Base-by-base conservation (phyloP, 2,329 filamentous ascomycete species). In the Graphiopsis chlorocephala region DNA sequence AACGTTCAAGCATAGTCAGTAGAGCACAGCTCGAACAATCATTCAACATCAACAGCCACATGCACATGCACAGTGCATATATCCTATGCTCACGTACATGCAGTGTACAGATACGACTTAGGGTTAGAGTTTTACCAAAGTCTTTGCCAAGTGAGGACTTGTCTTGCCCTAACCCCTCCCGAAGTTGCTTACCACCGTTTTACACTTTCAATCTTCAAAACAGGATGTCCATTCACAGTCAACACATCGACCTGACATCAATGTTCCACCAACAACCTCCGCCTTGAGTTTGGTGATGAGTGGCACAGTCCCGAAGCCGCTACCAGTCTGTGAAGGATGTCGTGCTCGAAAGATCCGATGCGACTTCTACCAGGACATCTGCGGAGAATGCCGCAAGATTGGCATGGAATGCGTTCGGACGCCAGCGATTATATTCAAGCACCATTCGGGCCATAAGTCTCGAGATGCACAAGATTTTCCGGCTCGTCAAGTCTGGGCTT, bases 341-440 rank as follows among this genome's bases (percentile, higher is more conserved):
- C 62, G 67, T 47, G 56, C 65, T 23, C 64, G 67, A n/a, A 64
- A 69, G 29, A 47, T 65, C 29, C 65, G 52, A 58, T 69, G 67
- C 48, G 67, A 69, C 38, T 52, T 56, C 31, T 61, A 60, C 38
- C 56, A 63, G 26, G 52, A 56, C 14, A 33, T 52, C 23, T 69
- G 67, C 52, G 53, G 63, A 33, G 57, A 69, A 45, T 69, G 67
- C 63, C 53, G 23, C 10, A 60, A 48, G 17, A 53, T 63, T 20
- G 66, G 64, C 10, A 61, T 69, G 26, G 64, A 68, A 20, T 69
- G 67, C 38, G 48, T 68, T 15, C 64, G 67, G 11, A 59, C 65
- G 10, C 55, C 63, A 25, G 35, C 58, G 17, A 61, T 68, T 42
- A 58, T 62, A 23, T 69, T 69, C 61, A 64, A 66, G 28, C 62